Conservation (phyloP, 805 yeast genomes). For the Cyberlindnera suaveolens region DNA sequence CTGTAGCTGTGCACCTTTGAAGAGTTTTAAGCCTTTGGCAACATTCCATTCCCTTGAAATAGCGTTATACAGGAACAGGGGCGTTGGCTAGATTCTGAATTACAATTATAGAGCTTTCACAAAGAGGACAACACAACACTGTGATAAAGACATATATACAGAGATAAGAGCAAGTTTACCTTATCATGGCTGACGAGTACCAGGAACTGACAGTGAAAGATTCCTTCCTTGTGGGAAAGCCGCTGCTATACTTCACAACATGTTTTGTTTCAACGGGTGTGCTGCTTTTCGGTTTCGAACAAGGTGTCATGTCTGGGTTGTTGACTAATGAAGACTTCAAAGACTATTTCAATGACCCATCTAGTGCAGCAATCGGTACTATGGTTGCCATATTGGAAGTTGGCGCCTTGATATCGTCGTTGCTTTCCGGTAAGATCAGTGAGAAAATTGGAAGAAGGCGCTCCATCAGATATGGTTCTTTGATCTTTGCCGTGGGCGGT, state of each 20-base stretch:
- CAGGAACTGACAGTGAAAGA: conserved; percentile 21
- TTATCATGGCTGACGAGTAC: conserved; percentile 10
- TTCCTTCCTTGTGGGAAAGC: conserved; percentile 22
- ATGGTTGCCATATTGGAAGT: conserved; percentile 85
- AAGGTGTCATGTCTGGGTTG: conserved; percentile 88
- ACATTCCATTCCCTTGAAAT: too few species aligned
- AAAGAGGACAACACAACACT: too few species aligned
- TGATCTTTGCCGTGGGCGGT: conserved; percentile 76
- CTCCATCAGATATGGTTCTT: conserved; percentile 76
- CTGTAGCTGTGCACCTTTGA: too few species aligned
- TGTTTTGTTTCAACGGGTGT: conserved; percentile 24
- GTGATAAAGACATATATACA: too few species aligned
- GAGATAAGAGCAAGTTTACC: too few species aligned
- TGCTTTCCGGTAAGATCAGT: conserved; percentile 71
- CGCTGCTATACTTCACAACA: conserved; percentile 24
- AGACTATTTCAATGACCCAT: conserved; percentile 65
- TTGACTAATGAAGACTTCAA: conserved; percentile 59
- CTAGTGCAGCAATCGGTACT: conserved; percentile 70
- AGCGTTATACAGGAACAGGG: too few species aligned
- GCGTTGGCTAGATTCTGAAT: too few species aligned
- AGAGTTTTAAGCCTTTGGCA: too few species aligned
- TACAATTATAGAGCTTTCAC: too few species aligned
- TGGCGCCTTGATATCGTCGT: conserved; percentile 78
- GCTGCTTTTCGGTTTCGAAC: conserved; percentile 74
- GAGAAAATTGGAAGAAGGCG: conserved; percentile 75